These are phyloP conservation scores for Acer saccharum DNA, from an alignment of 345 rosid species.

Conservation along the genomic window DNA sequence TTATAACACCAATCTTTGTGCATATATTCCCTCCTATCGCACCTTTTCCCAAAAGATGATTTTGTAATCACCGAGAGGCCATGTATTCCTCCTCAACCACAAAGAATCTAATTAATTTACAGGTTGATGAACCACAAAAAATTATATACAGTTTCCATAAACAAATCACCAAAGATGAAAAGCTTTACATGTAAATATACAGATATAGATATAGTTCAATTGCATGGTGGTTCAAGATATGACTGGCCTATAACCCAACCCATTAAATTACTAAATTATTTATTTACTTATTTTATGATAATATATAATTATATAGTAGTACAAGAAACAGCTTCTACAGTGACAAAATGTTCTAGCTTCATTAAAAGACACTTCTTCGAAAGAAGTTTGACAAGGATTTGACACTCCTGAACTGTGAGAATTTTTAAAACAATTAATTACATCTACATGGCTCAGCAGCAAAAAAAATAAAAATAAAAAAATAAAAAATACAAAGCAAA, in stretches of 20 bases:
- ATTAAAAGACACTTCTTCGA: constrained; percentile 20
- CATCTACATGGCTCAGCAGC: not conserved
- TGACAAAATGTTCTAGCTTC: constrained; percentile 11
- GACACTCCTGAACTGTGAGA: constrained; percentile 14
- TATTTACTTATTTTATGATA: constrained; percentile 16
- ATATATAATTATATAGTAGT: not conserved
- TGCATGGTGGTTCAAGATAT: constrained; percentile 32
- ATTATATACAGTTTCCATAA: not conserved
- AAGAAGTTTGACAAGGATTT: constrained; percentile 28
- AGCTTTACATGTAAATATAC: not conserved
- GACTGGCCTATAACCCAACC: constrained; percentile 15
- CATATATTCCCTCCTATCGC: constrained; percentile 55
- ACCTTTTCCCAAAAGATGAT: constrained; percentile 50
- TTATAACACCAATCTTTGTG: constrained; percentile 39
- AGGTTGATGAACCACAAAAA: constrained; percentile 31
- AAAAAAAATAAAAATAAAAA: not conserved
- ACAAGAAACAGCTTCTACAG: constrained; percentile 21
- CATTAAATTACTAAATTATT: constrained; percentile 26
- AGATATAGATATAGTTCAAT: not conserved
- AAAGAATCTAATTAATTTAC: constrained; percentile 60
- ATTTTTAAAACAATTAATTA: not conserved
- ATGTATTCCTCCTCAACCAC: constrained; percentile 27
- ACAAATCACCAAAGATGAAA: constrained; percentile 15
- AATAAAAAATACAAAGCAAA: not conserved
- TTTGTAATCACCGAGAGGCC: constrained; percentile 43